Evolutionary conservation across 352 stramenopile species (phyloP).

Genomic region (Halophytophthora polymorphica): DNA sequence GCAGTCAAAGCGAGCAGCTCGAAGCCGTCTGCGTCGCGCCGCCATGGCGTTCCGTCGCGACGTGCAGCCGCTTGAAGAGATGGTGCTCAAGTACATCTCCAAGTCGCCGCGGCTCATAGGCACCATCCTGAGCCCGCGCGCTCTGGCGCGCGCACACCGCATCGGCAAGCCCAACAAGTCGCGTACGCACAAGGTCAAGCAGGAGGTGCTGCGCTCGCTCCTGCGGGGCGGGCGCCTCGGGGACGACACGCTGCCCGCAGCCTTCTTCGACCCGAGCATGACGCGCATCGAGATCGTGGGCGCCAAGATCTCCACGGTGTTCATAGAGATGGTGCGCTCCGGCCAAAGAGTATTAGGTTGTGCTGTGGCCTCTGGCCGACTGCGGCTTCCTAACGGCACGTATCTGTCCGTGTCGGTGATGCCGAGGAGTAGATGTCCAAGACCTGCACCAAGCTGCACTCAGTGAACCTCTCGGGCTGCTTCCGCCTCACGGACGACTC

Average conservation of each 20-base stretch:
- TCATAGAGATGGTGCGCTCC: constrained; percentile 54
- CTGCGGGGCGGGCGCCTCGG: constrained; percentile 64
- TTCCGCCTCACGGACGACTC: constrained; percentile 87
- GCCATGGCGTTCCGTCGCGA: constrained; percentile 88
- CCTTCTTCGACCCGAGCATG: constrained; percentile 86
- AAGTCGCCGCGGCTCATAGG: constrained; percentile 68
- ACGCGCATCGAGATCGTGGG: constrained; percentile 83
- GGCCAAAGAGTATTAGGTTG: too few relatives aligned
- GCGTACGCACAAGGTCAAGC: constrained; percentile 82
- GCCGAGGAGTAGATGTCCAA: constrained; percentile 45
- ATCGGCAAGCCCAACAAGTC: constrained; percentile 74
- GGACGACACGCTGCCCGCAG: constrained; percentile 80
- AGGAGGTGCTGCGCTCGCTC: constrained; percentile 81
- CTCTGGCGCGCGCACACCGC: constrained; percentile 61
- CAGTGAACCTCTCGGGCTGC: constrained; percentile 84
- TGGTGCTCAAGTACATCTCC: constrained; percentile 89
- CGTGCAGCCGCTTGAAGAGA: constrained; percentile 72
- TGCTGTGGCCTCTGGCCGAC: not conserved
- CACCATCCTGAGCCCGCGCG: constrained; percentile 70
- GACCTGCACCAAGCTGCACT: constrained; percentile 82
- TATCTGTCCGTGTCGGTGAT: not conserved
- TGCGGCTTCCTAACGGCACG: not conserved
- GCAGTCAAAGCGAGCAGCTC: not conserved
- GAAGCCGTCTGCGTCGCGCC: not conserved
- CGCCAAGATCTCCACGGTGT: constrained; percentile 79